These are phyloP conservation scores for Puccinia horiana DNA, from an alignment of 1,284 basidiomycete species.

Conservation along the genomic window DNA sequence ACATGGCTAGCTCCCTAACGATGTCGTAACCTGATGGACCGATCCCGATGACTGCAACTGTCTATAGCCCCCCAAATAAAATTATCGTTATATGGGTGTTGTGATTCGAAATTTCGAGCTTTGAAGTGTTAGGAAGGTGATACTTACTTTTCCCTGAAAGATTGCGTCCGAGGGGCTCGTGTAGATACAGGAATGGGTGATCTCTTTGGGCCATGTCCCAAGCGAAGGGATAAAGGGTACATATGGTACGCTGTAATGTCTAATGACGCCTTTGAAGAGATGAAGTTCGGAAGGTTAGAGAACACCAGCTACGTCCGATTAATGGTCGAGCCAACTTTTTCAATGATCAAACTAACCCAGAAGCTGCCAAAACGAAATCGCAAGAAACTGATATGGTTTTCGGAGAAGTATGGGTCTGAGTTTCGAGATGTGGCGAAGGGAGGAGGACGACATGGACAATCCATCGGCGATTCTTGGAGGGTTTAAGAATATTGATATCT, in stretches of 20 bases:
- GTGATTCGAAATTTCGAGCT: background rate
- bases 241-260: constrained; percentile 51
- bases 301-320: background rate
- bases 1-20: constrained; percentile 18
- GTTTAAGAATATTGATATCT: no score
- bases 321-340: background rate
- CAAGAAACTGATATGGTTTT: background rate
- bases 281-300: background rate
- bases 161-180: background rate
- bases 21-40: constrained; percentile 45
- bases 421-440: background rate
- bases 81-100: background rate
- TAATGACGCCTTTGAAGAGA: constrained; percentile 52
- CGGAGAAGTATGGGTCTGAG: background rate
- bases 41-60: constrained; percentile 30
- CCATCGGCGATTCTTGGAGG: background rate
- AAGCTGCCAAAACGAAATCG: constrained; percentile 40
- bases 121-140: background rate
- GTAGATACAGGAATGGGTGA: constrained; percentile 34
- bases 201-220: constrained; percentile 35
- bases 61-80: background rate
- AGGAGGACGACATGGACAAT: background rate
- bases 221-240: constrained; percentile 55
- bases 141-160: constrained; percentile 11
- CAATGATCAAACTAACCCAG: constrained; percentile 21